Evolutionary conservation across 345 rosid species (phyloP), one percentile per base, ranked within the genome.

Genomic region (Triadica sebifera): DNA sequence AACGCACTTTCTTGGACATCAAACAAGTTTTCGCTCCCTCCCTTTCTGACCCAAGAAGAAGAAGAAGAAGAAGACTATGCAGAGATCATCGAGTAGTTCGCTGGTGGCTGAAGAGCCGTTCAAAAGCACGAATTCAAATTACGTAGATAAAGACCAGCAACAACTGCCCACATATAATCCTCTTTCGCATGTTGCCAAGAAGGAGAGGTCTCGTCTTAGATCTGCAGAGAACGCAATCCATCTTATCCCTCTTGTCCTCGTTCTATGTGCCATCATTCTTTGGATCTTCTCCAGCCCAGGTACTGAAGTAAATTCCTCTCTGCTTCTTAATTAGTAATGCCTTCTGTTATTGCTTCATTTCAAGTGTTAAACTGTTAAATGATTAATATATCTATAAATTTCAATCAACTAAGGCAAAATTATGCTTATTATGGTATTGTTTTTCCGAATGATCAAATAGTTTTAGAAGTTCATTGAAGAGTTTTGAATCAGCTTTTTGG

Each of bases 211-310:
- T 19, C 82, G 88, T 51, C 75, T 86, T 77, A 84, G 93, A 87
- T 84, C 81, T 65, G 89, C 98, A 8, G 89, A 94, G 84, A 86
- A 87, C 70, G 86, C 90, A 16, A 74, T 94, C 80, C 97, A 94
- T 82, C 65, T 83, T 62, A 89, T 94, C 77, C 98, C 97, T 75
- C 70, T 92, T 17, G 55, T 94, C 49, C 88, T 92, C 55, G 53
- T 83, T 37, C 76, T 90, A 47, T 90, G 90, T 75, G 89, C 86
- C 52, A 56, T 81, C 75, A 67, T 94, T 67, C 97, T 94, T 74
- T 92, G 97, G 95, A 81, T 90, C 83, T 92, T 85, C 87, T 89
- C 96, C 69, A 16, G 41, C 71, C 82, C 87, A 74, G 93, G 92
- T 87, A 65, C 52, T 67, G 2, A 29, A 29, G 1, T 12, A 10